A percentile compares a stretch with the other conserved stretches of the same genome.
phyloP scores from a whole-genome alignment of 2,329 filamentous ascomycete genomes.

The Fusarium camptoceras region DNA sequence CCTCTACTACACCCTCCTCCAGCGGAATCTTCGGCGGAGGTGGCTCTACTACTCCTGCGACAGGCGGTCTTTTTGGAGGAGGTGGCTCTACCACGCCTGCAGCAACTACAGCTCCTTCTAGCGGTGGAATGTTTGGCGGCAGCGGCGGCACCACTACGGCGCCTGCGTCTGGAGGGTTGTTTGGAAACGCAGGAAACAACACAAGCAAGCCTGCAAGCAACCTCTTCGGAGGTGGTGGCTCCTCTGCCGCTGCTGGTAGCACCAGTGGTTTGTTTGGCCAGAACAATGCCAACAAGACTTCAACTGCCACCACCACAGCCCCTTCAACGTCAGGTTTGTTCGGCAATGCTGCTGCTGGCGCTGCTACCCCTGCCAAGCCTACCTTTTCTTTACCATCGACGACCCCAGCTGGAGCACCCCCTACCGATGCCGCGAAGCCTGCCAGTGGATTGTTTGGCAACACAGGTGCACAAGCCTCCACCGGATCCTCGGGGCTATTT shows the following conservation, averaged over 20 bases:
- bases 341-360: constrained; percentile 41
- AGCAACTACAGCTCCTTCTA: constrained; percentile 39
- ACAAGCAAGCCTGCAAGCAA: constrained; percentile 37
- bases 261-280: constrained; percentile 44
- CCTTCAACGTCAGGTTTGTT: constrained; percentile 50
- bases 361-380: constrained; percentile 60
- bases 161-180: constrained; percentile 49
- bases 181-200: constrained; percentile 44
- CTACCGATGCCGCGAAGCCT: constrained; percentile 52
- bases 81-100: constrained; percentile 45
- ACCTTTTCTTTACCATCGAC: constrained; percentile 62
- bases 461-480: constrained; percentile 33
- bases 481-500: constrained; percentile 47
- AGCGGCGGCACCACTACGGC: constrained; percentile 43
- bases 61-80: constrained; percentile 42
- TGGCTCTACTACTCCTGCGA: constrained; percentile 43
- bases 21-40: constrained; percentile 43
- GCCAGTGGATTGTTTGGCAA: constrained; percentile 44
- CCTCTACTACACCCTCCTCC: constrained; percentile 31
- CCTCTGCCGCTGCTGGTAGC: constrained; percentile 40
- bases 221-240: constrained; percentile 47
- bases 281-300: constrained; percentile 41
- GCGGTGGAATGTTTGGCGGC: constrained; percentile 46
- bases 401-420: constrained; percentile 67
- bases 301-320: constrained; percentile 41